A percentile compares a stretch with the other conserved stretches of the same genome.
Evolutionary conservation across 2,329 filamentous ascomycete species (phyloP).

Genomic region (Hypoxylon sp.): DNA sequence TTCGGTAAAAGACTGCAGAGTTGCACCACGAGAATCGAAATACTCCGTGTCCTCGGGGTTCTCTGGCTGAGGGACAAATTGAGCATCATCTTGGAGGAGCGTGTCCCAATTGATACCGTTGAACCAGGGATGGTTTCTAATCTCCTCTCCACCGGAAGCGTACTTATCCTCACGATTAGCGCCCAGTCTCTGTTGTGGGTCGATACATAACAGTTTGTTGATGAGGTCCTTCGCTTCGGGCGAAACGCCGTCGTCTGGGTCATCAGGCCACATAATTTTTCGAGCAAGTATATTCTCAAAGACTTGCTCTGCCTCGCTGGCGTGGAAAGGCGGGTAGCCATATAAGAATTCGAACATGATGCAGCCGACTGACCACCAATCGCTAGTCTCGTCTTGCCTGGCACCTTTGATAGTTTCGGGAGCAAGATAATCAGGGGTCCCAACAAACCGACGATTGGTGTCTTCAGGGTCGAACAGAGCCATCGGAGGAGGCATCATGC

Average conservation of each 20-base stretch:
- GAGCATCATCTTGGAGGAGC: conserved; percentile 92
- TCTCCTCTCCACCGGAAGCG: conserved; percentile 88
- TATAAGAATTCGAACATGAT: conserved; percentile 98
- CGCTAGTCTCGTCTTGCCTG: conserved; percentile 96
- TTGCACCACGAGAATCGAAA: conserved; percentile 92
- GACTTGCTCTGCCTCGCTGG: conserved; percentile 88
- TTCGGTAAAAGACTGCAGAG: conserved; percentile 90
- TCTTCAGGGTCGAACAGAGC: conserved; percentile 96
- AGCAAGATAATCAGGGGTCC: conserved; percentile 95
- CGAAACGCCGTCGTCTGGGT: conserved; percentile 82
- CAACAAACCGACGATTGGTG: conserved; percentile 92
- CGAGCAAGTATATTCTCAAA: conserved; percentile 96
- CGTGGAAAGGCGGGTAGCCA: conserved; percentile 94
- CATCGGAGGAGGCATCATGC: conserved; percentile 91
- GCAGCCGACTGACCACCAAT: conserved; percentile 99
- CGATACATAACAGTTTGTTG: conserved; percentile 88
- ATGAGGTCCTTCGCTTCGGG: conserved; percentile 94
- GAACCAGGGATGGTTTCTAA: conserved; percentile 92
- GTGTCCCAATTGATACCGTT: conserved; percentile 89
- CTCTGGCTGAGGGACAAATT: conserved; percentile 92
- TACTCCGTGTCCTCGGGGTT: conserved; percentile 99
- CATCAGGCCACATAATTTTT: conserved; percentile 92
- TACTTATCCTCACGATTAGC: conserved; percentile 88
- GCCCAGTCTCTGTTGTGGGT: conserved; percentile 86
- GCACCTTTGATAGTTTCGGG: conserved; percentile 97